A percentile compares a stretch with the other conserved stretches of the same genome.
Conservation (phyloP, 495 filamentous ascomycete species). For the Aspergillus funiculosus region DNA sequence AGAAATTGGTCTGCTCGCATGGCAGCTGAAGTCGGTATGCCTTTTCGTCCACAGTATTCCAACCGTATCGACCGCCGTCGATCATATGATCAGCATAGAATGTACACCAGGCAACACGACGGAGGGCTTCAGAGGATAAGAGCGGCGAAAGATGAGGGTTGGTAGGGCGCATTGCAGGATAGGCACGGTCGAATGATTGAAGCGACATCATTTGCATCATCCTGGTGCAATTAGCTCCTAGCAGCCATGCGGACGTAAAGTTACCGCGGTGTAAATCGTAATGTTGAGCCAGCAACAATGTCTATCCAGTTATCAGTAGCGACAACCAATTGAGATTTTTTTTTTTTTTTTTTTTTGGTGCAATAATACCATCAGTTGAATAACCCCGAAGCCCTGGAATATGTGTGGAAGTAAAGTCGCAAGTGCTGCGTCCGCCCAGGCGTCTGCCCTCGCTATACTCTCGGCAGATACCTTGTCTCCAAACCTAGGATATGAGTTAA, state of each 20-base stretch:
- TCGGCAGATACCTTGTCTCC: not conserved
- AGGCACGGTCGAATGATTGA: not conserved
- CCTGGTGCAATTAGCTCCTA: not conserved
- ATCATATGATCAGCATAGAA: not conserved
- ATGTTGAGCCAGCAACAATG: not conserved
- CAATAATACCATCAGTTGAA: not conserved
- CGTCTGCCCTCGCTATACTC: not conserved
- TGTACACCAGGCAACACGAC: not conserved
- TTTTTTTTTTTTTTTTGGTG: no score
- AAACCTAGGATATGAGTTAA: not conserved
- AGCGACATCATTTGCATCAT: slow-evolving; percentile 5
- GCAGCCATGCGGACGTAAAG: not conserved
- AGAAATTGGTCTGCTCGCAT: not conserved
- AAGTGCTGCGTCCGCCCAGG: not conserved
- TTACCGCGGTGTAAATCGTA: not conserved
- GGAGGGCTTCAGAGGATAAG: not conserved
- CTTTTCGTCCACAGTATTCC: not conserved
- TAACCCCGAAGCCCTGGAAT: not conserved
- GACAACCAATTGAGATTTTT: no score
- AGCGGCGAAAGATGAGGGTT: not conserved
- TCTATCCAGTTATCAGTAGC: no score
- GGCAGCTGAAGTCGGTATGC: not conserved
- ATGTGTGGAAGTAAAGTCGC: not conserved
- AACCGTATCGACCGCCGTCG: not conserved
- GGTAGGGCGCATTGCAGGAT: not conserved